Conservation (phyloP, 1,284 basidiomycete genomes). For the Tilletiaria anomala region DNA sequence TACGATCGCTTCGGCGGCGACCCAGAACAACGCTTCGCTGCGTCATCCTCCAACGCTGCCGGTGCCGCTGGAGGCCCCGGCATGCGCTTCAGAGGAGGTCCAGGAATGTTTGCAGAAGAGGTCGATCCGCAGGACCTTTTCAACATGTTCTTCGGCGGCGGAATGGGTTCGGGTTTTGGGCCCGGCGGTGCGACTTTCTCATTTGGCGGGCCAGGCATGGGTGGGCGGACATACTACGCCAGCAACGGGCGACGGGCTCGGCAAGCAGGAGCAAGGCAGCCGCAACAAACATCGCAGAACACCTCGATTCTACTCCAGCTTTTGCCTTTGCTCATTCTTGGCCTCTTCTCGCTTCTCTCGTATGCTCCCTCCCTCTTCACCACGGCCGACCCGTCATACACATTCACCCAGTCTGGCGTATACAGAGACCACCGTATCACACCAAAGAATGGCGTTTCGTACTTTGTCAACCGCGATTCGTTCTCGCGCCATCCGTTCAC, state of each 20-base stretch:
- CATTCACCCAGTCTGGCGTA: slow-evolving; percentile 47
- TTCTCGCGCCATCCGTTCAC: slow-evolving; percentile 58
- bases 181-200: slow-evolving; percentile 22
- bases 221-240: slow-evolving; percentile 23
- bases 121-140: slow-evolving; percentile 91
- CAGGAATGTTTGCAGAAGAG: slow-evolving; percentile 53
- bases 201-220: slow-evolving; percentile 33
- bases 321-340: slow-evolving; percentile 52
- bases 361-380: slow-evolving; percentile 59
- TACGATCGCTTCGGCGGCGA: slow-evolving; percentile 46
- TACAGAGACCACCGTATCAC: slow-evolving; percentile 44
- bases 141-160: slow-evolving; percentile 95
- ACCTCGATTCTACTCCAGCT: slow-evolving; percentile 66
- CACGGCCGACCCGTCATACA: slow-evolving; percentile 64
- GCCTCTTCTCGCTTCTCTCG: slow-evolving; percentile 55
- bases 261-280: slow-evolving; percentile 26
- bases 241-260: slow-evolving; percentile 2
- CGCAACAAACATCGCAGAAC: slow-evolving; percentile 43
- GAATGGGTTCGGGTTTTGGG: slow-evolving; percentile 25
- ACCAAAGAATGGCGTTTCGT: slow-evolving; percentile 54
- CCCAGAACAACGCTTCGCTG: slow-evolving; percentile 59
- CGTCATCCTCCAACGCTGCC: slow-evolving; percentile 52
- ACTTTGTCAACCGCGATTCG: slow-evolving; percentile 70
- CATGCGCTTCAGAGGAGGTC: slow-evolving; percentile 9
- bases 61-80: slow-evolving; percentile 24